Percentiles rank a stretch among this genome's conserved stretches.
Evolutionary conservation across 108 stramenopile genomes (phyloP).

Genomic region (Skeletonema grethae): DNA sequence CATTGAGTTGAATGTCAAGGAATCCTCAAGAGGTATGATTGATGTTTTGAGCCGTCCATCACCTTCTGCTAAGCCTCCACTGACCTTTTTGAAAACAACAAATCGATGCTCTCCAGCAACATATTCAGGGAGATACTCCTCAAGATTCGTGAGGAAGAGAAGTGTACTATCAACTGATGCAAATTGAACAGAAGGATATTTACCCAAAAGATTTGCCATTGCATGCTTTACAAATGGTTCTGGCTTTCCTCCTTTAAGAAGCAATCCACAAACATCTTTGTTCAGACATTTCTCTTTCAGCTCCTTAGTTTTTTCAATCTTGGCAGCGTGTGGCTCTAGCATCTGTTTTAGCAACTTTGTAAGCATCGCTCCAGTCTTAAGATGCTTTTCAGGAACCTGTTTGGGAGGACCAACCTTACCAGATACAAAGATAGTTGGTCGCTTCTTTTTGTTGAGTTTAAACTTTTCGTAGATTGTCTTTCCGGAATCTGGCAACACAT

Average conservation of each 20-base stretch:
- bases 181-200: slow-evolving; percentile 77
- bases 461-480: slow-evolving; percentile 83
- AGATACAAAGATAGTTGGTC: slow-evolving; percentile 81
- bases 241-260: slow-evolving; percentile 77
- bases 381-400: slow-evolving; percentile 78
- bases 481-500: slow-evolving; percentile 59
- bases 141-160: slow-evolving; percentile 75
- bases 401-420: slow-evolving; percentile 73
- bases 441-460: slow-evolving; percentile 68
- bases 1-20: slow-evolving; percentile 72
- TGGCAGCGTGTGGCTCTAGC: slow-evolving; percentile 79
- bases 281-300: slow-evolving; percentile 81
- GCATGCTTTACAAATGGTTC: slow-evolving; percentile 83
- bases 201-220: slow-evolving; percentile 69
- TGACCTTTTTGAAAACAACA: slow-evolving; percentile 81
- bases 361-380: slow-evolving; percentile 84
- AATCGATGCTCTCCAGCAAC: slow-evolving; percentile 76
- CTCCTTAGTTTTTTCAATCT: slow-evolving; percentile 88
- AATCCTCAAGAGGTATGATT: slow-evolving; percentile 52
- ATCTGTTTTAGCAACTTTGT: slow-evolving; percentile 72
- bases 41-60: slow-evolving; percentile 74
- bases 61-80: slow-evolving; percentile 57
- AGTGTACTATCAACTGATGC: slow-evolving; percentile 74
- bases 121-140: slow-evolving; percentile 78
- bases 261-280: slow-evolving; percentile 73